A percentile compares a stretch with the other conserved stretches of the same genome.
phyloP scores from a whole-genome alignment of 192 early-diverging fungal genomes.

The Mortierella claussenii region DNA sequence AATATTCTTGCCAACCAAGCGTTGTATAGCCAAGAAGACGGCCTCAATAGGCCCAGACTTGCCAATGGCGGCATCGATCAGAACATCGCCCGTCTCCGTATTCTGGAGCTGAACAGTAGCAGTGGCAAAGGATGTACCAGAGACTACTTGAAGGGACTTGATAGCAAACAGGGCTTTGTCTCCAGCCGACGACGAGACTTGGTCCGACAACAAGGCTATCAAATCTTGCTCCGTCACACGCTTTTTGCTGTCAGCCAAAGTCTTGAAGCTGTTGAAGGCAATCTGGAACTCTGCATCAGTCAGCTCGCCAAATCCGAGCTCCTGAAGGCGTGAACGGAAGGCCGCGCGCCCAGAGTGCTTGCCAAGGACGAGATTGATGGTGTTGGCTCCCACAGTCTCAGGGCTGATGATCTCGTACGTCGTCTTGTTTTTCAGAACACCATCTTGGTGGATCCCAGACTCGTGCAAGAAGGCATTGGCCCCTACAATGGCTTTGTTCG shows the following conservation, averaged over 20 bases:
- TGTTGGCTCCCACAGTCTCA: conserved; percentile 89
- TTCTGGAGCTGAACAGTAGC: conserved; percentile 85
- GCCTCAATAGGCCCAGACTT: conserved; percentile 89
- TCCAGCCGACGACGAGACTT: conserved; percentile 55
- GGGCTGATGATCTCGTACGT: conserved; percentile 99
- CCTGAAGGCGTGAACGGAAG: conserved; percentile 81
- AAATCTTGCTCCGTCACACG: conserved; percentile 91
- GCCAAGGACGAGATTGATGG: conserved; percentile 88
- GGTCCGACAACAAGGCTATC: conserved; percentile 85
- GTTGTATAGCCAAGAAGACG: conserved; percentile 90
- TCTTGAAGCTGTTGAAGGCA: conserved; percentile 91
- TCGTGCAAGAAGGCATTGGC: conserved; percentile 97
- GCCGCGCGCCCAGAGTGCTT: conserved; percentile 98
- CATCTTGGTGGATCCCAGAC: conserved; percentile 98
- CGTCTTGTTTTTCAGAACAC: conserved; percentile 93
- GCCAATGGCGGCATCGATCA: conserved; percentile 83
- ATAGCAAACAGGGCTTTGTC: conserved; percentile 70
- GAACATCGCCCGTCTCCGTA: conserved; percentile 51
- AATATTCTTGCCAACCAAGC: conserved; percentile 77
- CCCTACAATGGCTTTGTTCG: conserved; percentile 99
- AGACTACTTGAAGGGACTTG: conserved; percentile 80
- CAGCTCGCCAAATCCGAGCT: conserved; percentile 78
- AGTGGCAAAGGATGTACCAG: conserved; percentile 79
- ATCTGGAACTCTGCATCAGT: conserved; percentile 72
- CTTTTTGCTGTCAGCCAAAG: conserved; percentile 92